phyloP scores from a whole-genome alignment of 352 stramenopile species.

The Globisporangium camurandrum region DNA sequence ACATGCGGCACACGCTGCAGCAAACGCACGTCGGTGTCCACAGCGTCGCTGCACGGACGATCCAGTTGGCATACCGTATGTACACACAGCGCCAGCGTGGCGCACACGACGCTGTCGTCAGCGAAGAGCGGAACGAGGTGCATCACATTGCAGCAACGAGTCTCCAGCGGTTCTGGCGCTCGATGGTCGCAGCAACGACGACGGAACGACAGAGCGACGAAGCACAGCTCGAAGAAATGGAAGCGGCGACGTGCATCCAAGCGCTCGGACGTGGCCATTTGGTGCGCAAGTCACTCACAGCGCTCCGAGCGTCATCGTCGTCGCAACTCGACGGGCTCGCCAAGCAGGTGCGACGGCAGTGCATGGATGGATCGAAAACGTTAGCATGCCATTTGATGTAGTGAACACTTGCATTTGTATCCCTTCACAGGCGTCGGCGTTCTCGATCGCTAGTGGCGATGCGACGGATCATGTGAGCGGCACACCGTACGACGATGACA shows the following conservation, averaged over 20 bases:
- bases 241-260: slow-evolving; percentile 69
- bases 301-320: slow-evolving; percentile 21
- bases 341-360: slow-evolving; percentile 13
- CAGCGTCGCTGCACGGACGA: slow-evolving; percentile 40
- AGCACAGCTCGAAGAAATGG: slow-evolving; percentile 32
- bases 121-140: slow-evolving; percentile 29
- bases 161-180: slow-evolving; percentile 43
- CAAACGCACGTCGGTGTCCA: slow-evolving; percentile 22
- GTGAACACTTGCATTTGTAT: neutral
- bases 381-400: no score
- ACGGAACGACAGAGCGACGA: no score
- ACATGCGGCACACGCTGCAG: slow-evolving; percentile 7
- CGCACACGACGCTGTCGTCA: slow-evolving; percentile 20
- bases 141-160: slow-evolving; percentile 46
- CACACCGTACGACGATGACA: slow-evolving; percentile 5
- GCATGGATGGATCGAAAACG: no score
- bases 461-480: no score
- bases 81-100: slow-evolving; percentile 15
- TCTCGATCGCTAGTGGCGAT: slow-evolving; percentile 18
- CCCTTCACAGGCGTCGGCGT: slow-evolving; percentile 20
- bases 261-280: slow-evolving; percentile 50
- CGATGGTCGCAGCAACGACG: slow-evolving; percentile 7
- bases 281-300: slow-evolving; percentile 37
- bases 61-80: slow-evolving; percentile 35
- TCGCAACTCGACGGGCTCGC: slow-evolving; percentile 9